Conservation (phyloP, 2,329 filamentous ascomycete species). For the Epicoccum nigrum region DNA sequence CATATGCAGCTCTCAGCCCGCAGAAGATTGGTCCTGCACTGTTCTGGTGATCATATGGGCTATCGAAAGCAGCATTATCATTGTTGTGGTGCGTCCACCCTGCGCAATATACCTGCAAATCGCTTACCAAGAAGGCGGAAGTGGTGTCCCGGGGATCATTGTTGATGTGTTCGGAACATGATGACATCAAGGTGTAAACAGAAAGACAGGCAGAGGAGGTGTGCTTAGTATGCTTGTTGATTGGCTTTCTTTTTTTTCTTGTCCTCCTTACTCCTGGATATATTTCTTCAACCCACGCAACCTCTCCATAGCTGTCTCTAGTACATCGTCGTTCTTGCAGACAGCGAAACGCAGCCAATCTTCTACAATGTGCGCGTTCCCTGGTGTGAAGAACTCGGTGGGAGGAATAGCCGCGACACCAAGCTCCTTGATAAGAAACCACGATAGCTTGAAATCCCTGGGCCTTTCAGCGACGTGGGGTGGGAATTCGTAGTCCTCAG, state of each 20-base stretch:
- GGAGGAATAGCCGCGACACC: constrained; percentile 96
- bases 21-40: too few relatives aligned
- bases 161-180: too few relatives aligned
- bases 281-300: constrained; percentile 58
- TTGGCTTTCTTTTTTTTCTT: neutral
- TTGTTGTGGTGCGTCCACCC: too few relatives aligned
- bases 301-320: constrained; percentile 58
- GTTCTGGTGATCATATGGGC: too few relatives aligned
- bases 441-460: constrained; percentile 90
- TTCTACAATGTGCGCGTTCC: constrained; percentile 83
- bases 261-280: constrained; percentile 41
- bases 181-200: too few relatives aligned
- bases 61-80: too few relatives aligned
- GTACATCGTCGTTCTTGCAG: constrained; percentile 88
- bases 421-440: constrained; percentile 96
- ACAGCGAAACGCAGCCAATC: constrained; percentile 95
- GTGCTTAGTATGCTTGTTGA: neutral
- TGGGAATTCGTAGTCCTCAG: constrained; percentile 85
- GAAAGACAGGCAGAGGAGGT: too few relatives aligned
- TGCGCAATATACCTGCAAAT: too few relatives aligned
- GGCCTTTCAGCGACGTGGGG: constrained; percentile 84
- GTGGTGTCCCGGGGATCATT: too few relatives aligned
- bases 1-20: too few relatives aligned
- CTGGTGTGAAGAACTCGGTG: constrained; percentile 92
- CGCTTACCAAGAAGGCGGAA: too few relatives aligned